Conservation (phyloP, 1,284 basidiomycete species). For the Pseudozyma pruni region DNA sequence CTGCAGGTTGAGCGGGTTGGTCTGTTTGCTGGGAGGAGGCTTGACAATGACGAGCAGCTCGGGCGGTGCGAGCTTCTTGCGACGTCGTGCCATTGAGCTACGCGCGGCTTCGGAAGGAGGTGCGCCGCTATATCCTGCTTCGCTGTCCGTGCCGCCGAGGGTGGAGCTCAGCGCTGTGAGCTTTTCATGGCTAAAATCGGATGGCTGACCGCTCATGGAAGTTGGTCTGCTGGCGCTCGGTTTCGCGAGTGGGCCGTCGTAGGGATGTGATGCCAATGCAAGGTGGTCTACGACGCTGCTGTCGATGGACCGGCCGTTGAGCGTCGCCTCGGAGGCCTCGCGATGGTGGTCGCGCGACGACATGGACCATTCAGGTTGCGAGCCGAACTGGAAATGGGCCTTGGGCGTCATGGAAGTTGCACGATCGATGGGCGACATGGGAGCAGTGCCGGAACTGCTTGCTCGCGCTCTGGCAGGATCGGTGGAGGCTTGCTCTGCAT, state of each 20-base stretch:
- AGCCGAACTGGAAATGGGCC: constrained; percentile 22
- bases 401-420: constrained; percentile 48
- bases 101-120: constrained; percentile 20
- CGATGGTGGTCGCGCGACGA: constrained; percentile 29
- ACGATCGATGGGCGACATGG: constrained; percentile 44
- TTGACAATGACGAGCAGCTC: constrained; percentile 71
- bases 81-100: constrained; percentile 18
- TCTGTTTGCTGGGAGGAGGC: constrained; percentile 81
- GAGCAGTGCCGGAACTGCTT: constrained; percentile 17
- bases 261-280: neutral
- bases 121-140: constrained; percentile 35
- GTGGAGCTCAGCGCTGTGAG: constrained; percentile 27
- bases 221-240: constrained; percentile 22
- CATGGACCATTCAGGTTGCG: constrained; percentile 15
- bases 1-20: constrained; percentile 90
- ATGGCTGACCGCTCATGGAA: constrained; percentile 9
- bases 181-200: constrained; percentile 22
- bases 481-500: constrained; percentile 26
- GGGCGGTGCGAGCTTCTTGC: constrained; percentile 49
- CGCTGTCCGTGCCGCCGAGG: constrained; percentile 41
- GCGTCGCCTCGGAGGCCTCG: constrained; percentile 42
- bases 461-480: constrained; percentile 21
- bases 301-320: constrained; percentile 22
- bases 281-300: constrained; percentile 1
- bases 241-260: constrained; percentile 1